Evolutionary conservation across 495 filamentous ascomycete genomes (phyloP).

Genomic region (Xylaria palmicola): DNA sequence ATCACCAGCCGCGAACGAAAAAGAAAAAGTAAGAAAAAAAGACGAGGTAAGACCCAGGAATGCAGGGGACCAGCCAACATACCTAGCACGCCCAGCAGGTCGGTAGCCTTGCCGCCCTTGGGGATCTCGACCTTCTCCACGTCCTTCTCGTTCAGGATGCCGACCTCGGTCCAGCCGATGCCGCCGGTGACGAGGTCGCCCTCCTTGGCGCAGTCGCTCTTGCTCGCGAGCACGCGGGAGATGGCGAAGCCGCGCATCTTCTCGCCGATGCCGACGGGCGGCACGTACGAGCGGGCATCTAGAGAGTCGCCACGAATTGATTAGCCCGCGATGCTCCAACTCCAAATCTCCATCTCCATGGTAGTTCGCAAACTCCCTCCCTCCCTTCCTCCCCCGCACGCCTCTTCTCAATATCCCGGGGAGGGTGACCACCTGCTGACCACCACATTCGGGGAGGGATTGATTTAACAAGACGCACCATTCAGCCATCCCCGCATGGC

Average conservation of each 20-base stretch:
- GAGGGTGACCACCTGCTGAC: no score
- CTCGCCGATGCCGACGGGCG: constrained; percentile 63
- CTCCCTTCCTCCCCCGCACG: no score
- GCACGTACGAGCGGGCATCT: constrained; percentile 63
- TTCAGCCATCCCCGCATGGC: constrained; percentile 78
- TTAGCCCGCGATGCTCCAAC: no score
- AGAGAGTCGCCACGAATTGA: no score
- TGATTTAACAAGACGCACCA: constrained; percentile 24
- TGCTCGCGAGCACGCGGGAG: constrained; percentile 47
- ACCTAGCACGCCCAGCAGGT: constrained; percentile 59
- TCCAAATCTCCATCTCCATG: no score
- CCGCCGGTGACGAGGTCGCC: constrained; percentile 54
- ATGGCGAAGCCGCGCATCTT: constrained; percentile 67
- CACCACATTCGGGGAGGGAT: neutral
- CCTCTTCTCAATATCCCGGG: no score
- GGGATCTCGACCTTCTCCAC: constrained; percentile 43
- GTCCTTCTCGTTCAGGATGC: constrained; percentile 47
- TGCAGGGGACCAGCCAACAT: constrained; percentile 9
- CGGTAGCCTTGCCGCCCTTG: constrained; percentile 49
- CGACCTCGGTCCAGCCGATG: constrained; percentile 64
- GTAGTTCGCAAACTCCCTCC: no score
- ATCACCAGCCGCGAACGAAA: neutral
- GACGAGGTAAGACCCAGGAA: neutral
- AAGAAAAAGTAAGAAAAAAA: neutral
- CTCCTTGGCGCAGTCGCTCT: constrained; percentile 41